Base-by-base conservation (phyloP, 352 stramenopile species). In the Phytophthora idaei region DNA sequence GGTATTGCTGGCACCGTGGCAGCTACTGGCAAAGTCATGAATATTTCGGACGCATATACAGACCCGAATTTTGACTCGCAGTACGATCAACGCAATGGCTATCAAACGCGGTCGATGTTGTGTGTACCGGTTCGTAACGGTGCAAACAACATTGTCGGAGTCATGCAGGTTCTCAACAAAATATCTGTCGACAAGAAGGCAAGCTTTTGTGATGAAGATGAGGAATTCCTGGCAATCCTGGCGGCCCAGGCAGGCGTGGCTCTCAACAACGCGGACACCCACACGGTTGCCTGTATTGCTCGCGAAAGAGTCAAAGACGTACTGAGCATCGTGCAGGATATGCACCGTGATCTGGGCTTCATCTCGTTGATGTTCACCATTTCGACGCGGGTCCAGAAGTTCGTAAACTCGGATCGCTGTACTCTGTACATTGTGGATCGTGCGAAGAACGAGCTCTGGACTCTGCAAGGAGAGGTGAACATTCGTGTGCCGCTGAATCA, bases 341-440 rank as follows among this genome's bases (percentile, higher is more conserved):
- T 97, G 85, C 90, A 97, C 66, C 71, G 81, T 28, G 90, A 97
- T 65, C 61, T 97, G 45, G 90, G 89, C 27, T 94, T 97, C 64
- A 96, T 90, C 69, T 92, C 87, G 25, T 67, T 97, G 15, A 96
- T 97, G 80, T 97, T 97, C 57, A 95, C 90, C 5, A 95, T 98
- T 58, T 97, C 92, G 21, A 89, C 85, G 14, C 86, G 94, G 28
- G 88, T 97, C 12, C 89, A 93, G 49, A 76, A 71, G 34, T 82
- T 98, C 47, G 81, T 98, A 9, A 85, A 95, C 57, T 95, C 92
- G 39, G 94, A 98, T 64, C 87, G 93, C 5, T 97, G 91, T 53
- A 97, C 91, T 25, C 76, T 98, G 4, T 98, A 97, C 73, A 94
- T 98, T 47, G 74, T 97, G 15, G 92, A 98, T 65, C 81, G 92